Base-by-base conservation (phyloP, 768 basidiomycete genomes). In the Panellus pusillus region DNA sequence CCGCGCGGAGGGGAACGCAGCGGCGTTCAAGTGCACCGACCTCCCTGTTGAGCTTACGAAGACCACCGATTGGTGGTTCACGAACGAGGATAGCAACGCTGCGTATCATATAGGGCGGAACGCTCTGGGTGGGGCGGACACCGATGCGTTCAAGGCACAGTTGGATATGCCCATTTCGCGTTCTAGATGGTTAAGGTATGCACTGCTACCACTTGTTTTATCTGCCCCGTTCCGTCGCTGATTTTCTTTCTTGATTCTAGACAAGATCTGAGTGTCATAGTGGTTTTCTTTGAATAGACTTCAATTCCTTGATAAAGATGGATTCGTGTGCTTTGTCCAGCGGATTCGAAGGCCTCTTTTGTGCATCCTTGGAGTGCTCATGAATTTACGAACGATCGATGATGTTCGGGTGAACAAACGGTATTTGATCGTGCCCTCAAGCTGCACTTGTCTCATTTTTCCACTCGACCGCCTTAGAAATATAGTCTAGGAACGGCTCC, bases 21-120 rank as follows among this genome's bases (percentile, higher is more conserved):
- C 18, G 14, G 44, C 27, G 18, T 32, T 64, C 44, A 49, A 56
- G 9, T 62, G 61, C 15, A 52, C 55, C 13, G 65, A 68, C 44
- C 61, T 74, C 1, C 74, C 74, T n/a, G 73, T 75, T 4, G 52
- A 55, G 18, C 60, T 61, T 39, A 50, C 59, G 11, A 35, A 35
- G 14, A 62, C 64, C 40, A 70, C 74, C 44, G 52, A 65, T 41
- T 70, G 74, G n/a, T 63, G 48, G 32, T 79, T 79, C 50, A 62
- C 75, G 43, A 67, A 70, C 57, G 63, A 66, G 46, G 74, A 79
- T 55, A 58, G 54, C n/a, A 81, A 80, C 54, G 74, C 73, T 19
- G 74, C 75, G 1, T 75, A 74, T 6, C 81, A 84, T 66, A 57
- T 86, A 28, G 67, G 76, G 31, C 67, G 80, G 47, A 84, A 83